Evolutionary conservation across 345 rosid genomes (phyloP).

Genomic region (Conringia planisiliqua): DNA sequence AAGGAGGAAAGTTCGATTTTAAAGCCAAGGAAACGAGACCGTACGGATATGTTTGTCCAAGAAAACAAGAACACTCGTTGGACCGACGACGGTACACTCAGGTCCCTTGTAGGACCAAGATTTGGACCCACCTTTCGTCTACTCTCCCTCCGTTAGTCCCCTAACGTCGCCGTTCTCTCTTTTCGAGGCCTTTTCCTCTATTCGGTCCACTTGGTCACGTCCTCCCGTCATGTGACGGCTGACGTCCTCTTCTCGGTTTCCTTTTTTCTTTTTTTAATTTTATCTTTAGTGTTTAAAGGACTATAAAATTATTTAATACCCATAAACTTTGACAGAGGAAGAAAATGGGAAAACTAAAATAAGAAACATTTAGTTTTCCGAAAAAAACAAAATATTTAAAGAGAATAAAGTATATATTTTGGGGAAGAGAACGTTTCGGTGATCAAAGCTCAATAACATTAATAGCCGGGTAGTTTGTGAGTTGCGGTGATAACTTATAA

Average conservation of each 20-base stretch:
- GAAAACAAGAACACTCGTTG: constrained; percentile 23
- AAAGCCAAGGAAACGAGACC: constrained; percentile 1
- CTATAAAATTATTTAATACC: not conserved
- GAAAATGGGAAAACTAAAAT: not conserved
- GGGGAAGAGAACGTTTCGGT: not conserved
- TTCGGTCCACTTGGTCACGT: constrained; percentile 19
- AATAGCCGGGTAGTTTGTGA: not conserved
- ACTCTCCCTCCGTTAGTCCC: not conserved
- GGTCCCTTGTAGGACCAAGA: constrained; percentile 11
- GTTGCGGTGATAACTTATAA: not conserved
- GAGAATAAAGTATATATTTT: not conserved
- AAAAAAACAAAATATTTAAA: not conserved
- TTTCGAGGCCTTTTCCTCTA: not conserved
- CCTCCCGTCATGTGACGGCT: constrained; percentile 28
- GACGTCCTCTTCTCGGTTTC: constrained; percentile 17
- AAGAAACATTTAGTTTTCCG: not conserved
- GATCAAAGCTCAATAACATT: not conserved
- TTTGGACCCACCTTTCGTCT: constrained; percentile 16
- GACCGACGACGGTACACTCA: constrained; percentile 16
- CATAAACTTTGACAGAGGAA: not conserved
- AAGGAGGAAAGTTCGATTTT: not conserved
- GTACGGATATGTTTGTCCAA: constrained; percentile 30
- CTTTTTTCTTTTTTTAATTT: not conserved
- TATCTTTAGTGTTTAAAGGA: not conserved
- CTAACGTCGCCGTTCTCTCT: constrained; percentile 27